These are phyloP conservation scores for Lentinus polychrous DNA, from an alignment of 1,284 basidiomycete species.

Conservation along the genomic window DNA sequence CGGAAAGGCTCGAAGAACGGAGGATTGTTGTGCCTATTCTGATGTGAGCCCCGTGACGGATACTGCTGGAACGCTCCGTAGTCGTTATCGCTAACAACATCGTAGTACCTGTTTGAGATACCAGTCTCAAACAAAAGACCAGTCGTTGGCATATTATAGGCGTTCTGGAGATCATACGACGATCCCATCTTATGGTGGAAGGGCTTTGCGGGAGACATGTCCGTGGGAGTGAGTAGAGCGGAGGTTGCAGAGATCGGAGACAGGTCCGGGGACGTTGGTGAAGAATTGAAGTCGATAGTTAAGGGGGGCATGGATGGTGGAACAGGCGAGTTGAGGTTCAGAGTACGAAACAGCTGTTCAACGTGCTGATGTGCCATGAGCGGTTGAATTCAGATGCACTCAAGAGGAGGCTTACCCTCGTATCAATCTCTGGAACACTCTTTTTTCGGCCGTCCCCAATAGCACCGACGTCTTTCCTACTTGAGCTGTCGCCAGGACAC, in stretches of 20 bases:
- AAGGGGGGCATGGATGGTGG: slow-evolving; percentile 35
- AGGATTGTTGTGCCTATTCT: slow-evolving; percentile 15
- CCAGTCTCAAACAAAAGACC: slow-evolving; percentile 28
- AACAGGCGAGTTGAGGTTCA: slow-evolving; percentile 68
- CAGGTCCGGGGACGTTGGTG: slow-evolving; percentile 48
- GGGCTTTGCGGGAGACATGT: slow-evolving; percentile 55
- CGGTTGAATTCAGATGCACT: too few relatives aligned
- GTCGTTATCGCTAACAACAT: slow-evolving; percentile 12
- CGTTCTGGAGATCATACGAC: slow-evolving; percentile 39
- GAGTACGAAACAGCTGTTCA: slow-evolving; percentile 65
- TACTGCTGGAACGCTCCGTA: slow-evolving; percentile 12
- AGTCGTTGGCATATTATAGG: slow-evolving; percentile 17
- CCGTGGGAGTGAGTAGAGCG: slow-evolving; percentile 58
- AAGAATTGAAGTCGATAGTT: slow-evolving; percentile 33
- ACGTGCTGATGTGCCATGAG: slow-evolving; percentile 50
- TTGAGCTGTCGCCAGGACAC: slow-evolving; percentile 26
- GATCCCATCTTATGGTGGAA: slow-evolving; percentile 50
- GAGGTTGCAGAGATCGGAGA: slow-evolving; percentile 63
- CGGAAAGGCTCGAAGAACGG: slow-evolving; percentile 48
- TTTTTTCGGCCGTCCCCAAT: slow-evolving; percentile 72
- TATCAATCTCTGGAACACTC: slow-evolving; percentile 44
- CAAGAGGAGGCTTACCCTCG: slow-evolving; percentile 1
- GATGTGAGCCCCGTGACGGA: too few relatives aligned
- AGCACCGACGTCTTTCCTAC: slow-evolving; percentile 53
- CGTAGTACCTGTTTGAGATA: slow-evolving; percentile 15